Evolutionary conservation across 495 filamentous ascomycete genomes (phyloP), one percentile per base, ranked within the genome.

Genomic region (Penicillium atrosanguineum): DNA sequence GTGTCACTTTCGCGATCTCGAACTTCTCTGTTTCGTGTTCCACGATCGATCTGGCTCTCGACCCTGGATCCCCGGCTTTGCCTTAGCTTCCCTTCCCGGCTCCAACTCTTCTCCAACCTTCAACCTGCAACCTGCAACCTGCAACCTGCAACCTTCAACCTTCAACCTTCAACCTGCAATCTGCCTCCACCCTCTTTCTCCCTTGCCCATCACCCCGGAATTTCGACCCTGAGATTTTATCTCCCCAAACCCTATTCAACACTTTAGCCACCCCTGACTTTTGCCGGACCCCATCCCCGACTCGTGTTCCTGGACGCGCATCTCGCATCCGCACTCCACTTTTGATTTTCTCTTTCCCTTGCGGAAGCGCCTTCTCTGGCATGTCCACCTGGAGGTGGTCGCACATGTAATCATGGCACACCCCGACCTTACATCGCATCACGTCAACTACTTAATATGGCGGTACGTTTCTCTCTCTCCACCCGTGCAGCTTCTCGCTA

Each of bases 391-490:
- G 63, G 70, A 56, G 55, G 56, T 64, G 66, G 53, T 69, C 65
- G 67, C 65, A 74, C 60, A 72, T 76, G 70, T 74, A 72, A 74
- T 70, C 64, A 80, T 80, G 77, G 67, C 71, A 66, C 71, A 70
- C 55, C 72, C 68, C 49, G 68, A 76, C 62, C 82, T 98, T 64
- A 87, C 89, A 71, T 93, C 91, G 56, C 84, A 97, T 79, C 87
- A 93, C 76, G 84, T 97, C 78, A 98, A 97, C 82, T 97, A 93
- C 80, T 80, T 98, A 76, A 89, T 98, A 79, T 96, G 91, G 89
- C 91, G 91, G 90, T 97, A 82, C 72, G 90, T 82, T 57, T 69
- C 64, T 64, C 36, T 16, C 8, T 8, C 40, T 42, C 40, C 14
- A 42, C 5, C 23, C 23, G 23, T 5, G 16, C 16, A 9, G 16